Conservation (phyloP, 805 yeast genomes). For the Saccharomyces kudriavzevii region DNA sequence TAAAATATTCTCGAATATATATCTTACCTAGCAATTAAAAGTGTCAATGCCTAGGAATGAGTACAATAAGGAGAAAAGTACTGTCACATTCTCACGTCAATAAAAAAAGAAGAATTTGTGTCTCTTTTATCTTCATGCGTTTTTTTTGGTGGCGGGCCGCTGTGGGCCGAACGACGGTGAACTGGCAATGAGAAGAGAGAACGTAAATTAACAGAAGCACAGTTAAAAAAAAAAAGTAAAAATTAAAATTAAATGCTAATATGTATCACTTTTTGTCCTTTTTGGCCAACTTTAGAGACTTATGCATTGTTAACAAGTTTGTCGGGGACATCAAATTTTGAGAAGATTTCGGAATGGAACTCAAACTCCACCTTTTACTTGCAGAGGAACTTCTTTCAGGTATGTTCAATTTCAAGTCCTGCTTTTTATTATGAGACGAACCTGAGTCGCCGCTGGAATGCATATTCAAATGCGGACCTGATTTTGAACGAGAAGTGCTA, state of each 20-base stretch:
- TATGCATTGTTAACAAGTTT: slow-evolving; percentile 9
- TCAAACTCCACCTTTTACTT: slow-evolving; percentile 10
- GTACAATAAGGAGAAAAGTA: not conserved
- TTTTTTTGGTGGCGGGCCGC: not conserved
- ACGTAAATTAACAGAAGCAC: not conserved
- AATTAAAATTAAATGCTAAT: not conserved
- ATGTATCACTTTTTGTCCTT: slow-evolving; percentile 1
- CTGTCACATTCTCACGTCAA: not conserved
- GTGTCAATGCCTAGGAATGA: not conserved
- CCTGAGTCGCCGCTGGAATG: not conserved
- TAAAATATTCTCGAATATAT: not conserved
- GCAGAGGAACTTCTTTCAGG: not conserved
- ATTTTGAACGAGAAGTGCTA: not conserved
- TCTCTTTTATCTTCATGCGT: not conserved
- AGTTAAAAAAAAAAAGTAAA: not conserved
- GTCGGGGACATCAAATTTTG: slow-evolving; percentile 11
- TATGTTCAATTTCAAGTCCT: not conserved
- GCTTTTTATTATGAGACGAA: not conserved
- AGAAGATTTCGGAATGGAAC: slow-evolving; percentile 10
- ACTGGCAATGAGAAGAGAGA: not conserved
- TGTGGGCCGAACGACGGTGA: no score
- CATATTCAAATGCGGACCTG: not conserved
- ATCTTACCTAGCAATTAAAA: not conserved
- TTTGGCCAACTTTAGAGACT: slow-evolving; percentile 10
- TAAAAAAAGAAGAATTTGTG: not conserved